Evolutionary conservation across 305 asterid genomes (phyloP).

Genomic region (Ajuga reptans): DNA sequence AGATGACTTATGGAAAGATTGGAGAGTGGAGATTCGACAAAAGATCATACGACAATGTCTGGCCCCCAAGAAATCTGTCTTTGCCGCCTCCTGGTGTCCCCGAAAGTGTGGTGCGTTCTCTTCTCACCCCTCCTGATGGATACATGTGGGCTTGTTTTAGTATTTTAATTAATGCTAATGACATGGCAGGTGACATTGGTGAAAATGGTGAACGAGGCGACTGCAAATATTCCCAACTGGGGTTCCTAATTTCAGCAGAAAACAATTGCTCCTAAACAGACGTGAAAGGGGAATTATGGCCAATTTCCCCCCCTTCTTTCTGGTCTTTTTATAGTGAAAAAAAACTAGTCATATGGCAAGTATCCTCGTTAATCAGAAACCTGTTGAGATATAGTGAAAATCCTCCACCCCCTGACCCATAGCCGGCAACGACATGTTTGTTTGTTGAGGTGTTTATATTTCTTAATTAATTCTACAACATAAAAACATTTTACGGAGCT

Average conservation of each 20-base stretch:
- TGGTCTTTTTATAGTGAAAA: too few relatives aligned
- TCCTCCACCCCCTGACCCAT: too few relatives aligned
- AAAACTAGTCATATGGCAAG: too few relatives aligned
- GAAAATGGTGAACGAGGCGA: conserved; percentile 93
- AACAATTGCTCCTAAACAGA: not conserved
- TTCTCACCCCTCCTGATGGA: not conserved
- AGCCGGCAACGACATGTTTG: too few relatives aligned
- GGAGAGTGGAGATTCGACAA: conserved; percentile 98
- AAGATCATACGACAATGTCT: conserved; percentile 48
- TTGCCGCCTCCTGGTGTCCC: conserved; percentile 94
- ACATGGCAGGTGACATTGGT: conserved; percentile 79
- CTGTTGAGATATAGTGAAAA: too few relatives aligned
- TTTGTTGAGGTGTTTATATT: too few relatives aligned
- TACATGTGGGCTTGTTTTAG: not conserved
- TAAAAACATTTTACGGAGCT: too few relatives aligned
- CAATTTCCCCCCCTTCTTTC: not conserved
- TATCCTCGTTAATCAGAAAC: too few relatives aligned
- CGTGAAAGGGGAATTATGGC: not conserved
- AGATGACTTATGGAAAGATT: conserved; percentile 70
- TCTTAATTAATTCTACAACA: too few relatives aligned
- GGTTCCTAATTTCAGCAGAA: conserved; percentile 41
- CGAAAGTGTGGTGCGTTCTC: conserved; percentile 65
- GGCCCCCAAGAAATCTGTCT: conserved; percentile 81
- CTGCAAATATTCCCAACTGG: conserved; percentile 85
- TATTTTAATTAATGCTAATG: not conserved